These are phyloP conservation scores for Saturnispora zaruensis DNA, from an alignment of 805 yeast species.

Conservation along the genomic window DNA sequence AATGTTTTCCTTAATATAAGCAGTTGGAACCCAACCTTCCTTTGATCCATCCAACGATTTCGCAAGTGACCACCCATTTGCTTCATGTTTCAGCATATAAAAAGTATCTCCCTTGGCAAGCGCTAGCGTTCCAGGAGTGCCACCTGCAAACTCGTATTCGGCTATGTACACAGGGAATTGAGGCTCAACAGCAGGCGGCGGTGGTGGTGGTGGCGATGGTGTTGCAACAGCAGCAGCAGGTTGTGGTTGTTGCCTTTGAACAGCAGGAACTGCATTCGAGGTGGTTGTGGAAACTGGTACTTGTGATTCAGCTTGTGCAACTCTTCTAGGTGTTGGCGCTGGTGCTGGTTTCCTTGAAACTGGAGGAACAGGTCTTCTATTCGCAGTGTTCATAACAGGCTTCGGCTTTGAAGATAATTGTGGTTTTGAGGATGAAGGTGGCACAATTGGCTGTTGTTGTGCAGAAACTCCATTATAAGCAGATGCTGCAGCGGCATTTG, in stretches of 20 bases:
- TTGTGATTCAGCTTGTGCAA: background rate
- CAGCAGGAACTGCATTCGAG: background rate
- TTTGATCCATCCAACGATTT: conserved; percentile 61
- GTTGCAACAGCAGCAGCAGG: conserved; percentile 1
- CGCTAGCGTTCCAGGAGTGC: conserved; percentile 75
- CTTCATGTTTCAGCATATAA: conserved; percentile 60
- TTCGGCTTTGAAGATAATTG: conserved; percentile 12
- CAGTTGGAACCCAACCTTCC: conserved; percentile 97
- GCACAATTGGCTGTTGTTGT: conserved; percentile 5
- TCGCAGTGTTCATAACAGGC: conserved; percentile 18
- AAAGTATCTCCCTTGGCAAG: conserved; percentile 69
- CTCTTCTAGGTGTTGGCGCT: conserved; percentile 7
- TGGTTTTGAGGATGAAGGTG: conserved; percentile 10
- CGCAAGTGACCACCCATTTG: conserved; percentile 93
- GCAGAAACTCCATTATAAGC: conserved; percentile 15
- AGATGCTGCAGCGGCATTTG: conserved; percentile 28
- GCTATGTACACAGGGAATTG: conserved; percentile 76
- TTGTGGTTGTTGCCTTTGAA: background rate
- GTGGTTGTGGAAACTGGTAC: background rate
- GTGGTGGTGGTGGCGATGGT: conserved; percentile 62
- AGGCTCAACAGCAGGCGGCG: conserved; percentile 58
- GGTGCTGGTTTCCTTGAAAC: conserved; percentile 11
- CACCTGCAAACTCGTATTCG: conserved; percentile 80
- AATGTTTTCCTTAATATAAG: conserved; percentile 54
- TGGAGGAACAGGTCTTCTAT: conserved; percentile 17